phyloP scores from a whole-genome alignment of 2,329 filamentous ascomycete species.

The Fusarium sp. region DNA sequence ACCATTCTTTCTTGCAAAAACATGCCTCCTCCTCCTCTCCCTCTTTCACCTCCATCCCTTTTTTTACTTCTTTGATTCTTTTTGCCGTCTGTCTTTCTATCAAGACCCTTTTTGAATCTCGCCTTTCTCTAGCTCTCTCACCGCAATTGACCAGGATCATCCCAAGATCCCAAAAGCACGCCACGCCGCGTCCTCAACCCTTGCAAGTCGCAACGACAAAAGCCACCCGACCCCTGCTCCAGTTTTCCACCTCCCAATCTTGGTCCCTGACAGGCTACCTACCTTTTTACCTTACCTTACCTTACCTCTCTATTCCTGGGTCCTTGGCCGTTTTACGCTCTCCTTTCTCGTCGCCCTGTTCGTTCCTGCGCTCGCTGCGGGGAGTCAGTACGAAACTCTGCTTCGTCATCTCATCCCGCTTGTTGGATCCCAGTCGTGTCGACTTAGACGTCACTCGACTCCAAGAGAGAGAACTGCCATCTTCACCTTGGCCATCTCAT shows the following conservation, averaged over 20 bases:
- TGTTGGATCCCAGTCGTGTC: constrained; percentile 26
- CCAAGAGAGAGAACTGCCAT: neutral
- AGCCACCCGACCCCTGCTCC: constrained; percentile 41
- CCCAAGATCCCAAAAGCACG: constrained; percentile 37
- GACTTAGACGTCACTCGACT: constrained; percentile 9
- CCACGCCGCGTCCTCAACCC: constrained; percentile 39
- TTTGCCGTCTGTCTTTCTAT: neutral
- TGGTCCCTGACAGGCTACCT: constrained; percentile 33
- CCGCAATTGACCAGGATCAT: constrained; percentile 29
- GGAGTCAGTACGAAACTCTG: constrained; percentile 37
- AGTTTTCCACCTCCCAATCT: constrained; percentile 39
- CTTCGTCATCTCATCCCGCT: constrained; percentile 39
- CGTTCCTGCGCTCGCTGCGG: constrained; percentile 36
- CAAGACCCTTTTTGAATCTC: neutral
- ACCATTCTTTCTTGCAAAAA: constrained; percentile 19
- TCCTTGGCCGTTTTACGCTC: constrained; percentile 30
- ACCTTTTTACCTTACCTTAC: constrained; percentile 9
- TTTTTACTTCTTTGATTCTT: neutral
- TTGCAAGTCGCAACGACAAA: constrained; percentile 37
- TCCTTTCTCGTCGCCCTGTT: constrained; percentile 41
- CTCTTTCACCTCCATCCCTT: neutral
- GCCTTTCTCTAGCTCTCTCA: neutral
- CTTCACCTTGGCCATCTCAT: constrained; percentile 6
- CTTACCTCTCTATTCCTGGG: constrained; percentile 18
- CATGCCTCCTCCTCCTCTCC: neutral